A percentile compares a stretch with the other conserved stretches of the same genome.
phyloP scores from a whole-genome alignment of 2,329 filamentous ascomycete genomes.

The Truncatella angustata region DNA sequence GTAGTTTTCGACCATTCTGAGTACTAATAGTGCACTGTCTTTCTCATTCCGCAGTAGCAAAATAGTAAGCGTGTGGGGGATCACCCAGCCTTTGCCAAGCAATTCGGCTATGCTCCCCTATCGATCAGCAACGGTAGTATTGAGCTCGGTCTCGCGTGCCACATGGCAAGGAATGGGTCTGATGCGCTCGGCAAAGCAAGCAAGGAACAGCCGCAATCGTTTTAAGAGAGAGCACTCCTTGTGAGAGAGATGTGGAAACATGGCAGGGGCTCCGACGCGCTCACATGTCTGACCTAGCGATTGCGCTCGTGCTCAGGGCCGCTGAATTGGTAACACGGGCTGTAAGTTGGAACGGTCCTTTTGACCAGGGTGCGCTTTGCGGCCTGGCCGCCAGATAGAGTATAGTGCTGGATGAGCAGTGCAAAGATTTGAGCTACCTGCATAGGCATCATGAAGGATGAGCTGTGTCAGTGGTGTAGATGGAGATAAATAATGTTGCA shows the following conservation, averaged over 20 bases:
- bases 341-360: slow-evolving; percentile 8
- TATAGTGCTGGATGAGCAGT: slow-evolving; percentile 1
- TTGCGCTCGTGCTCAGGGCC: not conserved
- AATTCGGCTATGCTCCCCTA: not conserved
- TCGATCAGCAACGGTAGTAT: not conserved
- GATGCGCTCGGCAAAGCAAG: not conserved
- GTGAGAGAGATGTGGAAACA: not conserved
- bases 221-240: no score
- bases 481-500: no score
- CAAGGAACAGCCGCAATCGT: not conserved
- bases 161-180: not conserved
- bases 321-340: not conserved
- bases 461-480: no score
- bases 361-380: slow-evolving; percentile 5
- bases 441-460: no score
- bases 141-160: not conserved
- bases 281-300: slow-evolving; percentile 1
- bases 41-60: no score
- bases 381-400: not conserved
- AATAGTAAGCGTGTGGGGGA: slow-evolving; percentile 1
- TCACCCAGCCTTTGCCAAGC: no score
- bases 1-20: no score
- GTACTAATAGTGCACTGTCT: not conserved
- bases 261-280: not conserved
- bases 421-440: not conserved